Base-by-base conservation (phyloP, 257 asterid species). In the Jacaranda copaia region DNA sequence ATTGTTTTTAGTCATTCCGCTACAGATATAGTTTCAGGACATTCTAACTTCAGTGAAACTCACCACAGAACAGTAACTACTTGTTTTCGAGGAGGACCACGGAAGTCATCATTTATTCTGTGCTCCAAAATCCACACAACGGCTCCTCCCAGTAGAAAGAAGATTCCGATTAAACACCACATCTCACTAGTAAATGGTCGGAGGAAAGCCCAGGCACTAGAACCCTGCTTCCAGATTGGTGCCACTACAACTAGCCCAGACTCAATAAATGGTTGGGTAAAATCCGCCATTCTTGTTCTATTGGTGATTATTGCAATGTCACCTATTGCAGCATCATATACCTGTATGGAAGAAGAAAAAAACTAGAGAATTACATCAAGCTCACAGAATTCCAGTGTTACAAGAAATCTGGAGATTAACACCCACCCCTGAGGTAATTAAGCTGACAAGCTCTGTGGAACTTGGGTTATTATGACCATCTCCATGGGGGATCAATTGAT, bases 61-160 rank as follows among this genome's bases (percentile, higher is more conserved):
- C 74, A 84, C 90, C 90, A 87, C 40, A 87, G 20, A 51, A 86
- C 48, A 18, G 90, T 86, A n/a, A 75, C 64, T 4, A 77, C 5
- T 79, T 86, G 90, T 56, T 78, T 82, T 20, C 40, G 77, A 8
- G 88, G 90, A 42, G 90, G 87, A 36, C 88, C 90, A 9, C 88
- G 90, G 52, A 87, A 87, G 5, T 87, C 88, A 13, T 87, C 87
- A 20, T 87, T 87, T 10, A 53, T 48, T 58, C 88, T 58, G 69
- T 87, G 90, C 64, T 87, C 90, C 77, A 87, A 70, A 43, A 78
- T 73, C 88, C 90, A 87, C 4, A 87, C 66, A 15, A 87, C 86
- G 4, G 72, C 72, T 45, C 90, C 90, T 3, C 77, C 74, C 8
- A 84, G 10, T 2, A 82, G 67, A 66, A 87, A 82, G 70, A 80